Base-by-base conservation (phyloP, 441 rosid genomes). In the Pelargonium australe region DNA sequence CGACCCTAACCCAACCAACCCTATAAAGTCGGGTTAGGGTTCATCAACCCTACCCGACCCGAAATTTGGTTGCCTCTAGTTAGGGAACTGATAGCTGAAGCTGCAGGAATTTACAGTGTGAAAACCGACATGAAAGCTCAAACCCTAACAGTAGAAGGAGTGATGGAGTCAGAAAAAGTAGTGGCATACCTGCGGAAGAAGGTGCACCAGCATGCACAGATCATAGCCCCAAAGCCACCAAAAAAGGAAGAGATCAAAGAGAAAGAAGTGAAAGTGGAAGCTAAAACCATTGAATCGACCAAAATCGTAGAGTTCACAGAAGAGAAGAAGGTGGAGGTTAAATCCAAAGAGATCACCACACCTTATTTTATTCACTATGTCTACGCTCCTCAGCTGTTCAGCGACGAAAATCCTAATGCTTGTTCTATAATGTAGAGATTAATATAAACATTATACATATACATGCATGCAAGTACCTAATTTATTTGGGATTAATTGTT, bases 151-250 rank as follows among this genome's bases (percentile, higher is more conserved):
- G 83, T 91, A 16, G 79, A 86, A 68, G 96, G 96, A 72, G 85
- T 76, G 0, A 85, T 89, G 12, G 89, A 91, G 70, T 31, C 90
- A 0, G 80, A 85, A 2, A 83, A 86, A 72, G 77, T 91, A 28
- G 53, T 84, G 11, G 73, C 80, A 1, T 86, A 86, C 79, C 70
- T 91, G 31, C 77, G 72, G 57, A 81, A 78, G 71, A 85, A 84
- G 64, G 85, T 85, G 75, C 85, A 87, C 72, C 89, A 89, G 72
- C 84, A 81, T 75, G 92, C 94, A 14, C 87, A 87, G 81, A 83
- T 91, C 23, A 8, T 89, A 68, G 69, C 78, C 66, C 75, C 90
- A 14, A 76, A 79, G 67, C 51, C 74, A 0, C 81, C 77, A 60
- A 81, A 79, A 70, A 83, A 70, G 37, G 77, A 69, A 16, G 79